Base-by-base conservation (phyloP, 345 rosid species). In the Lepidium africanum region DNA sequence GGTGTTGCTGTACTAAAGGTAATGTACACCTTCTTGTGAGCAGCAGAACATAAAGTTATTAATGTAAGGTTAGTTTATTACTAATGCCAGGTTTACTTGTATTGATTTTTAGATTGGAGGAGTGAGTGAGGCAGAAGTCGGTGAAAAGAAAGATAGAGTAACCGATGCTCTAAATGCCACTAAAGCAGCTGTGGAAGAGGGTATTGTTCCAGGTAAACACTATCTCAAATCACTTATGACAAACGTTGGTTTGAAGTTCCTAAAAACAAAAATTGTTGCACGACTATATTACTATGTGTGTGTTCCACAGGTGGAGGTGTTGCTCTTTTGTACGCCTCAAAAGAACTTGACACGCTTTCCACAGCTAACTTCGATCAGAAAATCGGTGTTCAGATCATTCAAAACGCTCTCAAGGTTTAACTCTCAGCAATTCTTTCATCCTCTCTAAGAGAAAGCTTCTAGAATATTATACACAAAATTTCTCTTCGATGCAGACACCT, bases 161-260 rank as follows among this genome's bases (percentile, higher is more conserved):
- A 95, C 89, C 0, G 93, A 95, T 83, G 99, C 99, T 21, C 77
- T 95, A 61, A 94, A 95, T 82, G 97, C 97, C 32, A 91, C 99
- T 5, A 91, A 91, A 77, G 99, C 99, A 69, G 99, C 99, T 15
- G 96, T 95, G 23, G 99, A 95, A 75, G 99, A 91, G 87, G 99
- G 97, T 64, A 95, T 95, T 65, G 96, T 95, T 40, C 85, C 97
- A 64, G 99, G 98, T 90, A 79, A 62, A 42, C 36, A 42, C 36
- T 9, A 25, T 63, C 67, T 40, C 2, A 50, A 50, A 35, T 13
- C 46, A 11, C 46, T 10, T 30, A 7, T 30, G 9, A 58, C 21
- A 33, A 51, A 39, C 32, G 13, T 66, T 16, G 15, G 23, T 55
- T 6, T 8, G 4, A 27, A 12, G 40, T 39, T 27, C 25, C 17